Evolutionary conservation across 345 rosid genomes (phyloP).

Genomic region (Hypericum perforatum): DNA sequence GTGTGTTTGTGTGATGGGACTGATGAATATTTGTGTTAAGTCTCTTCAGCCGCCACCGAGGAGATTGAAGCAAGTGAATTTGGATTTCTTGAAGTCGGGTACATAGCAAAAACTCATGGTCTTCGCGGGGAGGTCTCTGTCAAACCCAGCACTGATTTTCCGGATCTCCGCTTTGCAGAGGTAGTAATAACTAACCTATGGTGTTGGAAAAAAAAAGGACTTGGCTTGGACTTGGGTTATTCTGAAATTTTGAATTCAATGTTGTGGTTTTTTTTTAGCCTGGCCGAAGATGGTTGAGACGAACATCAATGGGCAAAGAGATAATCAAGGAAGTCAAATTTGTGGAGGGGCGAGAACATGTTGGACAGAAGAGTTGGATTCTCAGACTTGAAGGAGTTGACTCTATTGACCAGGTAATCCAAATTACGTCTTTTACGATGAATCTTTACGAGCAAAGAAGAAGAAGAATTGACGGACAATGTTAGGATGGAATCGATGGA

Average conservation of each 20-base stretch:
- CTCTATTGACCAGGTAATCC: constrained; percentile 68
- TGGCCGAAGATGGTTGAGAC: constrained; percentile 85
- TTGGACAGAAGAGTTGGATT: constrained; percentile 74
- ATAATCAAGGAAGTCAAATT: constrained; percentile 60
- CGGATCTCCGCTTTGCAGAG: constrained; percentile 65
- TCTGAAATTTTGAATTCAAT: neutral
- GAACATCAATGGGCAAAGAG: constrained; percentile 50
- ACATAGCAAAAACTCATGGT: constrained; percentile 66
- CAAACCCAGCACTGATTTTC: constrained; percentile 75
- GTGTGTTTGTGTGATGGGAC: constrained; percentile 4
- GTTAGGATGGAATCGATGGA: no score
- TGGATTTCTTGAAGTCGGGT: constrained; percentile 68
- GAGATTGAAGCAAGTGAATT: constrained; percentile 21
- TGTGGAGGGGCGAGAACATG: constrained; percentile 71
- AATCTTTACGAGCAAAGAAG: no score
- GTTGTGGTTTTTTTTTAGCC: constrained; percentile 30
- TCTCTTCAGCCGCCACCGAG: constrained; percentile 33
- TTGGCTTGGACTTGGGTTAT: neutral
- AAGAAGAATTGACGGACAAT: no score
- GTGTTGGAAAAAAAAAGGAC: neutral
- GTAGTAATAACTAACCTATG: no score
- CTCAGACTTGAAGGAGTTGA: constrained; percentile 64
- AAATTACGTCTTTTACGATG: no score
- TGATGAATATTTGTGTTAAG: no score
- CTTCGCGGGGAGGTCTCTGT: constrained; percentile 71